Evolutionary conservation across 2,329 filamentous ascomycete genomes (phyloP), one percentile per base, ranked within the genome.

Genomic region (Alternaria alternata): DNA sequence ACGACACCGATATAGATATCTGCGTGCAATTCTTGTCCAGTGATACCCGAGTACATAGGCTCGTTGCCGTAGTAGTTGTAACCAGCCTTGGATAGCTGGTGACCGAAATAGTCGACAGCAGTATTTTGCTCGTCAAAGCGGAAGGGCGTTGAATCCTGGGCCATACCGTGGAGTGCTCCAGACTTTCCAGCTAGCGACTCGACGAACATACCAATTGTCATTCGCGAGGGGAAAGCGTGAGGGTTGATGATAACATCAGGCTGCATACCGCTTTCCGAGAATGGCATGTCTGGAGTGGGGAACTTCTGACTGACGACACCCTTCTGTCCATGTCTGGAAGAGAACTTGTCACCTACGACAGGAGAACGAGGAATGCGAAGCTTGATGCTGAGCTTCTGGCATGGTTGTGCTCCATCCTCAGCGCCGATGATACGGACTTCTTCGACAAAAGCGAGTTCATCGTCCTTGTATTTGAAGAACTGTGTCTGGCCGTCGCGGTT

Each of bases 181-280:
- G 94, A 89, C 82, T 99, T 99, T 62, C 95, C 95, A 9, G 95
- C 95, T 53, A 99, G 86, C 5, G 94, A 97, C 83, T 99, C 95
- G 75, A 99, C 89, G 80, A 99, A 98, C 92, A 98, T 98, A 75
- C 95, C 95, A 76, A 99, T 99, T 20, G 95, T 99, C 95, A 99
- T 99, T 81, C 95, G 94, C 46, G 94, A 98, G 7, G 95, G 95
- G 86, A 99, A 99, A 75, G 95, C 95, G 85, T 99, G 95, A 41
- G 95, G 95, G 82, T 99, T 99, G 85, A 99, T 99, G 80, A 99
- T 99, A 72, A 97, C 86, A 80, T 99, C 95, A 9, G 95, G 95
- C 75, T 97, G 94, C 62, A 99, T 98, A 54, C 95, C 95, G 6
- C 91, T 92, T 81, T 99, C 95, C 3, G 92, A 93, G 81, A 98